These are phyloP conservation scores for Stagonosporopsis chrysanthemi DNA, from an alignment of 2,329 filamentous ascomycete genomes.

Conservation along the genomic window DNA sequence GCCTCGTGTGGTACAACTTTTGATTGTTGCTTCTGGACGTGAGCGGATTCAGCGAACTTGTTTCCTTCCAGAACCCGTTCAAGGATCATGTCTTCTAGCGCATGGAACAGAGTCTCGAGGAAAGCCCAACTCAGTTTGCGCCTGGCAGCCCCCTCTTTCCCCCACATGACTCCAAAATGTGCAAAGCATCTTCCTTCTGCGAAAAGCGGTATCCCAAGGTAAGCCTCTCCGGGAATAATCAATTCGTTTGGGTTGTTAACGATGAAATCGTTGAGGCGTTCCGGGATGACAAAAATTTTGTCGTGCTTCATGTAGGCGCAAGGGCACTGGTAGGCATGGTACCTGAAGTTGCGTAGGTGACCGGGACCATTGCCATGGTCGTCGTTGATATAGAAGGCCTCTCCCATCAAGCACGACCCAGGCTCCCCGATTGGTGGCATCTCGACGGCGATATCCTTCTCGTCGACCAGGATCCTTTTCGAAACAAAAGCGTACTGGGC, in stretches of 20 bases:
- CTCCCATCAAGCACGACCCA: constrained; percentile 69
- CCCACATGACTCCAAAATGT: constrained; percentile 78
- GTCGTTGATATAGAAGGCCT: constrained; percentile 72
- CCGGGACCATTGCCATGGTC: constrained; percentile 58
- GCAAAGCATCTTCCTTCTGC: constrained; percentile 71
- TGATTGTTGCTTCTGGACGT: constrained; percentile 36
- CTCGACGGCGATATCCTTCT: constrained; percentile 65
- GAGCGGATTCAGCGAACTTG: constrained; percentile 49
- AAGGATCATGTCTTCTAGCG: constrained; percentile 71
- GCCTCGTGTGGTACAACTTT: constrained; percentile 63
- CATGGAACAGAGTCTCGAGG: constrained; percentile 72
- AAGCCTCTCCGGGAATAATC: constrained; percentile 69
- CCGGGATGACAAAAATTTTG: constrained; percentile 73
- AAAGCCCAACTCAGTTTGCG: constrained; percentile 69
- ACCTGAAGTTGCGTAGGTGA: constrained; percentile 67
- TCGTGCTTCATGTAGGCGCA: constrained; percentile 75
- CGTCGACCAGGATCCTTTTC: constrained; percentile 67
- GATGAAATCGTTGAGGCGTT: constrained; percentile 65
- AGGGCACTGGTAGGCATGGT: constrained; percentile 69
- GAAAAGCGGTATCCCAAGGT: constrained; percentile 71
- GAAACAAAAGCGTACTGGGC: constrained; percentile 74
- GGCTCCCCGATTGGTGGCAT: constrained; percentile 68
- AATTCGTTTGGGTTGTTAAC: constrained; percentile 68
- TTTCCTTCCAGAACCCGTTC: constrained; percentile 64
- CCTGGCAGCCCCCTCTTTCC: constrained; percentile 64